Evolutionary conservation across 768 basidiomycete genomes (phyloP), one percentile per base, ranked within the genome.

Genomic region (Leccinum uliginosum): DNA sequence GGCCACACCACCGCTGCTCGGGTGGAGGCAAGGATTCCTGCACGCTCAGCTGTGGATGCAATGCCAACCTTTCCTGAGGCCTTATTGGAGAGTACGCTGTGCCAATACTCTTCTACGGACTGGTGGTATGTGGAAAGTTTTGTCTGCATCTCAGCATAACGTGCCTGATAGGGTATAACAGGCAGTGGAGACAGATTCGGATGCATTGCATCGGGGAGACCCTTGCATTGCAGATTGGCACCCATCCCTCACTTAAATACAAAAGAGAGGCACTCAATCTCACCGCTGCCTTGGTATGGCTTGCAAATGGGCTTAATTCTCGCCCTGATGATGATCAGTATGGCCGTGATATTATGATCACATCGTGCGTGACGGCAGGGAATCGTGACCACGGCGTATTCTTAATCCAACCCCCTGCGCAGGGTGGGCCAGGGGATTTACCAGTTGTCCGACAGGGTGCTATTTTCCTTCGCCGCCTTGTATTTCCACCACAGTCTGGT

Each of bases 181-280:
- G 56, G 56, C 56, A 57, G 24, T 57, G 56, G 56, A 7, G 56
- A 19, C 56, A 57, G 15, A 57, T 57, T 27, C 51, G 45, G 7
- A 57, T 52, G 51, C 29, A 2, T 4, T 57, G 51, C 23, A 57
- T 57, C 4, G 26, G 32, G 3, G 56, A 57, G 35, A 57, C 46
- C 2, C 35, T 57, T n/a, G 51, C 35, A 1, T 3, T 57, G 15
- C 51, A 57, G 26, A 57, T 40, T 8, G 26, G 34, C 0, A 17
- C 14, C 15, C 50, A 57, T 19, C 56, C 56, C 9, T 38, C 51
- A 19, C 44, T 57, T 46, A 29, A 8, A 21, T 57, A 52, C 46
- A 38, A 8, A 35, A 57, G 46, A 6, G 51, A 57, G 29, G n/a
- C 56, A 0, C 56, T 57, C 3, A 57, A 57, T 10, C 24, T 57